A percentile compares a stretch with the other conserved stretches of the same genome.
Conservation (phyloP, 108 stramenopile genomes). For the Skeletonema marinoi region DNA sequence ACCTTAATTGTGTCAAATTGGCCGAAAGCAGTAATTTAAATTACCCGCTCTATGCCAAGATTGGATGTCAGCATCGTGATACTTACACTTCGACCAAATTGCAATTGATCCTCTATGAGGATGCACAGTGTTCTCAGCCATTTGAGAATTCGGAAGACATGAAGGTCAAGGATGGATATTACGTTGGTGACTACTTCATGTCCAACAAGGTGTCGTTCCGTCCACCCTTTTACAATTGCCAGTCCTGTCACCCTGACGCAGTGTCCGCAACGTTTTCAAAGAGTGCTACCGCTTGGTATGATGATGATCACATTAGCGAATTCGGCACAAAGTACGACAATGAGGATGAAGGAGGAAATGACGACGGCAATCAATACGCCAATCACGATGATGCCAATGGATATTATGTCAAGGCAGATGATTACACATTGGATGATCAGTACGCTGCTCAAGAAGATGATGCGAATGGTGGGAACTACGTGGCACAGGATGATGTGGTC, state of each 20-base stretch:
- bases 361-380: slow-evolving; percentile 6
- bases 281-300: slow-evolving; percentile 72
- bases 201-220: slow-evolving; percentile 70
- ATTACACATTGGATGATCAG: slow-evolving; percentile 20
- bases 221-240: slow-evolving; percentile 81
- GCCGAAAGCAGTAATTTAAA: slow-evolving; percentile 55
- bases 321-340: slow-evolving; percentile 49
- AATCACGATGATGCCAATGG: slow-evolving; percentile 52
- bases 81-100: slow-evolving; percentile 85
- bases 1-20: slow-evolving; percentile 65
- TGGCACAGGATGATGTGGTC: slow-evolving; percentile 41
- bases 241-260: slow-evolving; percentile 58
- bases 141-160: slow-evolving; percentile 63
- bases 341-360: slow-evolving; percentile 28
- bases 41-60: slow-evolving; percentile 77
- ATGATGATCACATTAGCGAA: slow-evolving; percentile 79
- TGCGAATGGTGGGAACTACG: slow-evolving; percentile 21
- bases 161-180: slow-evolving; percentile 62
- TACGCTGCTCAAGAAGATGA: neutral
- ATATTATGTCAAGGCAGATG: slow-evolving; percentile 30
- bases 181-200: slow-evolving; percentile 64
- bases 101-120: slow-evolving; percentile 79
- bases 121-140: slow-evolving; percentile 62
- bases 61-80: slow-evolving; percentile 83
- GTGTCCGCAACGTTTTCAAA: slow-evolving; percentile 81